These are phyloP conservation scores for Pseudopithomyces chartarum DNA, from an alignment of 2,329 filamentous ascomycete species.

Conservation along the genomic window DNA sequence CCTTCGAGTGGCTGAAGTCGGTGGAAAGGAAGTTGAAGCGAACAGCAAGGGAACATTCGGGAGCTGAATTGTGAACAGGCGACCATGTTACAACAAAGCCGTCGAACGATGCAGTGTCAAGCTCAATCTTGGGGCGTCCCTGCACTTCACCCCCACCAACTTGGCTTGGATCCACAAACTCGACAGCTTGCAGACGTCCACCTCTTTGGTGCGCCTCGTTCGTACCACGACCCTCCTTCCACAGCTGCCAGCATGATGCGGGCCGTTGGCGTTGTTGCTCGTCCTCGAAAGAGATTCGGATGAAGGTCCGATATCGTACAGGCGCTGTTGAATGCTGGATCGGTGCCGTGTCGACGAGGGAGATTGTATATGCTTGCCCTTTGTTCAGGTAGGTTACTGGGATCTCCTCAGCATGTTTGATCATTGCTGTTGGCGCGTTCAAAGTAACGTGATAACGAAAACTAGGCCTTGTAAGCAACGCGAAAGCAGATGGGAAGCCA, in stretches of 20 bases:
- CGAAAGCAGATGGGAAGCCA: neutral
- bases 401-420: slow-evolving; percentile 85
- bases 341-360: slow-evolving; percentile 77
- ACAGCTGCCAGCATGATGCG: slow-evolving; percentile 82
- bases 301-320: slow-evolving; percentile 82
- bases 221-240: slow-evolving; percentile 95
- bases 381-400: slow-evolving; percentile 99
- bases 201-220: slow-evolving; percentile 94
- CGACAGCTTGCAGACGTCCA: slow-evolving; percentile 90
- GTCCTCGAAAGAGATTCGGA: slow-evolving; percentile 97
- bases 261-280: slow-evolving; percentile 88
- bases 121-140: slow-evolving; percentile 53
- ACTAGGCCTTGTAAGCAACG: slow-evolving; percentile 46
- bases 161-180: slow-evolving; percentile 77
- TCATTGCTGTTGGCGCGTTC: slow-evolving; percentile 95
- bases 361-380: slow-evolving; percentile 89
- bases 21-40: slow-evolving; percentile 99
- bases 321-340: slow-evolving; percentile 60
- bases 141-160: slow-evolving; percentile 57
- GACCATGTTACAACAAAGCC: slow-evolving; percentile 93
- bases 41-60: slow-evolving; percentile 85
- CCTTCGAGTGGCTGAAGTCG: slow-evolving; percentile 98
- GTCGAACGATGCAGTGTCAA: slow-evolving; percentile 77
- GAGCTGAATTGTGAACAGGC: slow-evolving; percentile 65
- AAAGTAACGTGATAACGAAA: slow-evolving; percentile 91